These are phyloP conservation scores for Salicornia ramosissima DNA, from an alignment of 148 eudicot species.

Conservation along the genomic window DNA sequence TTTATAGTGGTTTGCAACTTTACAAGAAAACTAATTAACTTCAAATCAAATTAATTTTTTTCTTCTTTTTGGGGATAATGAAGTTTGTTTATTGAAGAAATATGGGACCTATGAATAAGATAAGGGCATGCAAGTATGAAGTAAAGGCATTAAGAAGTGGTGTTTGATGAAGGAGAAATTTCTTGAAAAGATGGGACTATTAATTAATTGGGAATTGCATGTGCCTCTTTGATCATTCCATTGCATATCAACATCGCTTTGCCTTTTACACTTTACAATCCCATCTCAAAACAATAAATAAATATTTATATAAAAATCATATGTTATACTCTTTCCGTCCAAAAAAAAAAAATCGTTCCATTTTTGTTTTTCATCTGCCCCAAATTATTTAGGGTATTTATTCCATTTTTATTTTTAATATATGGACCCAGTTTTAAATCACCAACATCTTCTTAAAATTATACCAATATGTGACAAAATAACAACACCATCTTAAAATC, in stretches of 20 bases:
- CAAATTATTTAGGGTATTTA: too few relatives aligned
- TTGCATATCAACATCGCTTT: constrained; percentile 8
- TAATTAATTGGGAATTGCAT: constrained; percentile 12
- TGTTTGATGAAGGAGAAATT: background rate
- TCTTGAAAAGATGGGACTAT: background rate
- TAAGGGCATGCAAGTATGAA: background rate
- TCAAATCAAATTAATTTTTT: background rate
- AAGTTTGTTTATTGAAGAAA: background rate
- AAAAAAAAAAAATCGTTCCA: too few relatives aligned
- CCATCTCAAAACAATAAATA: background rate
- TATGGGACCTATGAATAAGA: constrained; percentile 6
- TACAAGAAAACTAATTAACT: background rate
- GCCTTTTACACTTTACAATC: constrained; percentile 2
- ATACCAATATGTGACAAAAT: too few relatives aligned
- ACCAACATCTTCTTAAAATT: too few relatives aligned
- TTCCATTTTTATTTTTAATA: too few relatives aligned
- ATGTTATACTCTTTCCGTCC: too few relatives aligned
- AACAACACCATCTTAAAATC: too few relatives aligned
- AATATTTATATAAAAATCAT: too few relatives aligned
- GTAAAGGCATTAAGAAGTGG: constrained; percentile 3
- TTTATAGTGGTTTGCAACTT: background rate
- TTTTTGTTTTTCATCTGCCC: too few relatives aligned
- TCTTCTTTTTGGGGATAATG: background rate
- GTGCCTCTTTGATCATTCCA: constrained; percentile 10
- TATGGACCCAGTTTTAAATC: too few relatives aligned